Evolutionary conservation across 352 stramenopile species (phyloP).

Genomic region (Phytophthora fragariaefolia): DNA sequence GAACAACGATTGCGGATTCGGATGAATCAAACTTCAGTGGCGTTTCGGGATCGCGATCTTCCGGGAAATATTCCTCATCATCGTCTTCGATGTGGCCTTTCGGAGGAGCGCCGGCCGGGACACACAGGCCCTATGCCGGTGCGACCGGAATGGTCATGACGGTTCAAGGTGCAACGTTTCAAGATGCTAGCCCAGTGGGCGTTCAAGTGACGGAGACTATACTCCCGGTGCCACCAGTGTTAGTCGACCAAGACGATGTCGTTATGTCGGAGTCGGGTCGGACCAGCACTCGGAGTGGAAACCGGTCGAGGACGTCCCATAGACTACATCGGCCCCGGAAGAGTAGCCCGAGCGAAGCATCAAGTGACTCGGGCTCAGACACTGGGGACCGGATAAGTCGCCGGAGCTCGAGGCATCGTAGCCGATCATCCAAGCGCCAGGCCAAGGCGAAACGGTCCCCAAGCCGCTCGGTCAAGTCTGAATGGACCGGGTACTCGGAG

Average conservation of each 20-base stretch:
- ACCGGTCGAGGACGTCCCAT: background rate
- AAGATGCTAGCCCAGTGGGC: background rate
- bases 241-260: background rate
- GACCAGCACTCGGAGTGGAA: background rate
- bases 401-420: too few species aligned
- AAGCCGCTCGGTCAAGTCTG: too few species aligned
- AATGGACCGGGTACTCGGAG: background rate
- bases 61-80: background rate
- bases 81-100: constrained; percentile 1
- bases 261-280: constrained; percentile 5
- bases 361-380: background rate
- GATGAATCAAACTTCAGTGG: background rate
- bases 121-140: background rate
- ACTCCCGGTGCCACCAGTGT: background rate
- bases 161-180: background rate
- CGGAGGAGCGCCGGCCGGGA: background rate
- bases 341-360: background rate
- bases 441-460: too few species aligned
- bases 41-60: background rate
- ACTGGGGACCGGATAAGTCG: too few species aligned
- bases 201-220: background rate
- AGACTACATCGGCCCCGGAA: background rate
- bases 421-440: too few species aligned
- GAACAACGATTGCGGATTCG: background rate
- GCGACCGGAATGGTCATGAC: background rate